Evolutionary conservation across 768 basidiomycete genomes (phyloP).

Genomic region (Mycena polygramma): DNA sequence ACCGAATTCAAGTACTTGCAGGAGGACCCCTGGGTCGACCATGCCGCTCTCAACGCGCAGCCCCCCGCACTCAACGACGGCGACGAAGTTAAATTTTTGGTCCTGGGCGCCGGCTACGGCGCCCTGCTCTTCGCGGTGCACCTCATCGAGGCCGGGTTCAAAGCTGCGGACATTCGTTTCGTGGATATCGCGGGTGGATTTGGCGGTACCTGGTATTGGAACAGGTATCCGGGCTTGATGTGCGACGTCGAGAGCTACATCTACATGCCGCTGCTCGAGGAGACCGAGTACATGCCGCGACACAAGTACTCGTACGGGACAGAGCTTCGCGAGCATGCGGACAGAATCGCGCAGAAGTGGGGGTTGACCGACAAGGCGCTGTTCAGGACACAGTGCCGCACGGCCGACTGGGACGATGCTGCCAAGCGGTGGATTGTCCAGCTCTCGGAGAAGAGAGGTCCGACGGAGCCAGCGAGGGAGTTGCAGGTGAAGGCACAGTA

Average conservation of each 20-base stretch:
- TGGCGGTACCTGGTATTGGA: constrained; percentile 41
- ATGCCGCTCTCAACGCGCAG: constrained; percentile 23
- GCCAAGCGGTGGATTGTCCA: constrained; percentile 18
- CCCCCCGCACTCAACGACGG: constrained; percentile 22
- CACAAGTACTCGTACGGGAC: constrained; percentile 36
- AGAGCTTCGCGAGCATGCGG: constrained; percentile 33
- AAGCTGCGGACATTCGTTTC: constrained; percentile 26
- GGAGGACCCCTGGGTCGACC: constrained; percentile 33
- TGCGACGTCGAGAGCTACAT: constrained; percentile 40
- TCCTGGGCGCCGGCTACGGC: constrained; percentile 25
- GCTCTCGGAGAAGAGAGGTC: constrained; percentile 17
- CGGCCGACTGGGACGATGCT: constrained; percentile 14
- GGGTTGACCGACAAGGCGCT: constrained; percentile 28
- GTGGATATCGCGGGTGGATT: constrained; percentile 36
- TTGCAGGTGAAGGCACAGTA: constrained; percentile 5
- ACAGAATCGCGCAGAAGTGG: constrained; percentile 36
- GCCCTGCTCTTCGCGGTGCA: constrained; percentile 27
- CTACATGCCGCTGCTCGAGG: constrained; percentile 40
- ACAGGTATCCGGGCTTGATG: constrained; percentile 40
- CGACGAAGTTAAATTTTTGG: constrained; percentile 23
- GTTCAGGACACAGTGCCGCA: constrained; percentile 23
- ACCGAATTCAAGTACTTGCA: constrained; percentile 19
- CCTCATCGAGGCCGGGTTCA: constrained; percentile 34
- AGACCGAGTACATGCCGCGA: constrained; percentile 37
- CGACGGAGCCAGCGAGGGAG: constrained; percentile 1